Conservation (phyloP, 495 filamentous ascomycete genomes). For the Tuber aestivum region DNA sequence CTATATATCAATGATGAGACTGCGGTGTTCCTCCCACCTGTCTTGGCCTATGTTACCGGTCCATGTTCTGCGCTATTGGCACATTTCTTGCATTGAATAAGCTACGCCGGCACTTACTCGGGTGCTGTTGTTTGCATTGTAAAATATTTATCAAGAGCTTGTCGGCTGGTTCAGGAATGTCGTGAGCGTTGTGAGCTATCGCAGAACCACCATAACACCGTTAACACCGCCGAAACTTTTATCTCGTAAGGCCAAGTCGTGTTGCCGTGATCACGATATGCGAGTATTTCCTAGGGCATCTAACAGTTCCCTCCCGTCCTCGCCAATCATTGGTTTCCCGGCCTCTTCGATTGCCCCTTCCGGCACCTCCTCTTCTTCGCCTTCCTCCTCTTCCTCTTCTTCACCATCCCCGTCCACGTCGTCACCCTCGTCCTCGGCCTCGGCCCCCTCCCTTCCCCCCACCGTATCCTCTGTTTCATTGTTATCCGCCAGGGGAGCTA, state of each 20-base stretch:
- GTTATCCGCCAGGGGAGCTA: conserved; percentile 47
- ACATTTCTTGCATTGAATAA: background rate
- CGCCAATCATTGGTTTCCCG: background rate
- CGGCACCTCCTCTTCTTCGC: conserved; percentile 44
- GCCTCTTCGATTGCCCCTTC: conserved; percentile 3
- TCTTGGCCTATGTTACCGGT: too few species aligned
- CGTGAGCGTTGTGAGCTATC: background rate
- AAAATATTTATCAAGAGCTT: background rate
- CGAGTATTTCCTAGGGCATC: conserved; percentile 7
- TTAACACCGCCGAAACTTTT: background rate
- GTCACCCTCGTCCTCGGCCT: conserved; percentile 47
- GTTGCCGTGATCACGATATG: background rate
- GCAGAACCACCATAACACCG: background rate
- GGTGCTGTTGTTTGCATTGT: background rate
- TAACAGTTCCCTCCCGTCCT: background rate
- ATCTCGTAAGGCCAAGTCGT: background rate
- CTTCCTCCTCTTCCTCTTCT: conserved; percentile 42
- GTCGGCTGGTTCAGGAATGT: background rate
- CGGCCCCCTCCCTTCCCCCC: conserved; percentile 41
- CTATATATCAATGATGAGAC: background rate
- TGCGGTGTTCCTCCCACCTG: background rate
- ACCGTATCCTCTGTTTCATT: conserved; percentile 48
- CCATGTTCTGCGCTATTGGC: background rate
- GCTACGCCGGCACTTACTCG: background rate
- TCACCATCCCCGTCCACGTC: conserved; percentile 32